These are phyloP conservation scores for Melaleuca alternifolia DNA, from an alignment of 345 rosid species.

Conservation along the genomic window DNA sequence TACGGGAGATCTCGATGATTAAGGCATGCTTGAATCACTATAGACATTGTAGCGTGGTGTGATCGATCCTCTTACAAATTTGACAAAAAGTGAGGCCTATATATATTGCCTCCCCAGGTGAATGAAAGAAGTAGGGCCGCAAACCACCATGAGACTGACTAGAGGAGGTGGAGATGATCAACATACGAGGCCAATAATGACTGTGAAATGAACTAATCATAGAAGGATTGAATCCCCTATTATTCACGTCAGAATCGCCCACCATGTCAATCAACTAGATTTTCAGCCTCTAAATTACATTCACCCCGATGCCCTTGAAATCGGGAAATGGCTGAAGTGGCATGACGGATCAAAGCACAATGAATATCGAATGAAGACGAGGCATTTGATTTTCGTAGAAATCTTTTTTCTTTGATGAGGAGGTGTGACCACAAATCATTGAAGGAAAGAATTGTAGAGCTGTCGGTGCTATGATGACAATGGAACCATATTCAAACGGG, in stretches of 20 bases:
- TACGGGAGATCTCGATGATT: background rate
- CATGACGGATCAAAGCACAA: background rate
- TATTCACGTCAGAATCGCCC: background rate
- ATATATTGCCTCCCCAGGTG: background rate
- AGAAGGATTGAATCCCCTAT: background rate
- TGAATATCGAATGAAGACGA: background rate
- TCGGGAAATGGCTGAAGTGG: background rate
- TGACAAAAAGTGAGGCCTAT: background rate
- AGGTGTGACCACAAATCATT: background rate
- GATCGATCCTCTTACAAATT: background rate
- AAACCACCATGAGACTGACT: background rate
- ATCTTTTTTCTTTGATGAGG: background rate
- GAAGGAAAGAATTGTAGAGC: background rate
- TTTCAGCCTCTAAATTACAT: background rate
- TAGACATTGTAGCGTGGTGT: background rate
- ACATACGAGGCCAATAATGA: background rate
- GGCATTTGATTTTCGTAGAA: background rate
- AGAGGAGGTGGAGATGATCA: background rate
- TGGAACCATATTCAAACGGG: background rate
- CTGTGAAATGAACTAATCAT: background rate
- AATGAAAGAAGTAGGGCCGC: background rate
- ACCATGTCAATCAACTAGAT: background rate
- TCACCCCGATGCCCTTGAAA: background rate
- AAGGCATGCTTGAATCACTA: background rate
- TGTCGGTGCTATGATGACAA: background rate